Evolutionary conservation across 768 basidiomycete species (phyloP).

Genomic region (Basidioascus undulatus): DNA sequence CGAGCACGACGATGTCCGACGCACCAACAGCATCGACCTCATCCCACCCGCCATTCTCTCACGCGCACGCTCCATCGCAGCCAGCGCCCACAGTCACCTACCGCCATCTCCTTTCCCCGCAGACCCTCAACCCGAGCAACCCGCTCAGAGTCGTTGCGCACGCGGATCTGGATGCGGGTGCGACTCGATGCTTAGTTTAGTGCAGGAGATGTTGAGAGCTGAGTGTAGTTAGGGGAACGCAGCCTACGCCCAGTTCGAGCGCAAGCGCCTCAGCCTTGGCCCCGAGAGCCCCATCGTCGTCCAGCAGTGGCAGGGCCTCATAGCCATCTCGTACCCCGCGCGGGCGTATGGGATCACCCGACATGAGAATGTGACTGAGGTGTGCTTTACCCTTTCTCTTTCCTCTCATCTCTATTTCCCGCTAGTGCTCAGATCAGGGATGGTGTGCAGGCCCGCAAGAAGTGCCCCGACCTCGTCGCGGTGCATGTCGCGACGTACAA

Average conservation of each 20-base stretch:
- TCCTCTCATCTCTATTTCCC: background rate
- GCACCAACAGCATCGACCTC: too few relatives aligned
- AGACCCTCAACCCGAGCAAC: conserved; percentile 37
- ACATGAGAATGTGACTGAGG: conserved; percentile 38
- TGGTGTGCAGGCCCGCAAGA: conserved; percentile 32
- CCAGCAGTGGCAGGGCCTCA: conserved; percentile 65
- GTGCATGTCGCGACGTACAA: conserved; percentile 89
- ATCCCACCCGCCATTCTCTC: too few relatives aligned
- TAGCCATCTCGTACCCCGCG: conserved; percentile 90
- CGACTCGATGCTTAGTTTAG: conserved; percentile 57
- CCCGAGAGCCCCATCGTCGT: conserved; percentile 44
- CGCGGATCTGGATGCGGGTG: conserved; percentile 40
- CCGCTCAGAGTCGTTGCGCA: conserved; percentile 67
- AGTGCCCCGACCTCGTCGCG: conserved; percentile 58
- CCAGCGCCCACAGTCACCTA: conserved; percentile 56
- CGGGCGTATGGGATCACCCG: conserved; percentile 81
- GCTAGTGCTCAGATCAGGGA: background rate
- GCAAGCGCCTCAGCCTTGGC: conserved; percentile 14
- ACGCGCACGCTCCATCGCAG: too few relatives aligned
- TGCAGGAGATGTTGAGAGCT: conserved; percentile 70
- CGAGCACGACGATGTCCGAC: too few relatives aligned
- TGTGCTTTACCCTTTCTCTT: conserved; percentile 5
- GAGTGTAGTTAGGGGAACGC: conserved; percentile 26
- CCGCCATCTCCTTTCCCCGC: conserved; percentile 38
- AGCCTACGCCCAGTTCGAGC: conserved; percentile 15